A percentile compares a stretch with the other conserved stretches of the same genome.
These are phyloP conservation scores for Primulina huaijiensis DNA, from an alignment of 257 asterid genomes.

Conservation along the genomic window DNA sequence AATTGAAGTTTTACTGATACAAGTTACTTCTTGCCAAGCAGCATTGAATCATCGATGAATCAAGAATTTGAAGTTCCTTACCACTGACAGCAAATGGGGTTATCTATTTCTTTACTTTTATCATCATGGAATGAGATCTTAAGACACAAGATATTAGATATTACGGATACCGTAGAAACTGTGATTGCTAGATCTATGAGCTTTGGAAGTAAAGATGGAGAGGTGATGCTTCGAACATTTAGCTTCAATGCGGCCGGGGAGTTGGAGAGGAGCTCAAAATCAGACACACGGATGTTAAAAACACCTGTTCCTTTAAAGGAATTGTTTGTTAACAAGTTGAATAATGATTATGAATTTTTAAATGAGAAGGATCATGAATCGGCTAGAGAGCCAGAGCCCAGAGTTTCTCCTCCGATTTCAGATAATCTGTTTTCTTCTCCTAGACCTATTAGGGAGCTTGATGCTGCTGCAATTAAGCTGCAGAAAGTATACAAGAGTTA, in stretches of 20 bases:
- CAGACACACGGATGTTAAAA: constrained; percentile 25
- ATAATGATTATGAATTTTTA: neutral
- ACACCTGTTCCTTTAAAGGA: constrained; percentile 25
- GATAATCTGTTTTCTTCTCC: neutral
- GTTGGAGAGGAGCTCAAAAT: constrained; percentile 5
- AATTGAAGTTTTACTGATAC: neutral
- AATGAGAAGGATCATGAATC: neutral
- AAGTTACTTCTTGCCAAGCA: constrained; percentile 7
- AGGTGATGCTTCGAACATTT: constrained; percentile 25
- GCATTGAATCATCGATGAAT: constrained; percentile 6
- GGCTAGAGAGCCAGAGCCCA: neutral
- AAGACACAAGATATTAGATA: constrained; percentile 26
- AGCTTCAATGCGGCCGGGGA: constrained; percentile 32
- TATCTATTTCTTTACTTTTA: constrained; percentile 37
- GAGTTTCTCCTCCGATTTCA: neutral
- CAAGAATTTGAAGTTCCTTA: neutral
- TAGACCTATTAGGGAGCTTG: constrained; percentile 27
- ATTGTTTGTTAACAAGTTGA: constrained; percentile 26
- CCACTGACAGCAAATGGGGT: constrained; percentile 33
- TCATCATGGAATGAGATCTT: constrained; percentile 39
- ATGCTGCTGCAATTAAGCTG: constrained; percentile 44
- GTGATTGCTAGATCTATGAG: constrained; percentile 45
- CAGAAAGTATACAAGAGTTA: constrained; percentile 52
- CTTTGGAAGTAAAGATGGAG: constrained; percentile 42
- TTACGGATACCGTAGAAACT: constrained; percentile 34